Evolutionary conservation across 352 stramenopile species (phyloP).

Genomic region (Phytopythium kandeliae): DNA sequence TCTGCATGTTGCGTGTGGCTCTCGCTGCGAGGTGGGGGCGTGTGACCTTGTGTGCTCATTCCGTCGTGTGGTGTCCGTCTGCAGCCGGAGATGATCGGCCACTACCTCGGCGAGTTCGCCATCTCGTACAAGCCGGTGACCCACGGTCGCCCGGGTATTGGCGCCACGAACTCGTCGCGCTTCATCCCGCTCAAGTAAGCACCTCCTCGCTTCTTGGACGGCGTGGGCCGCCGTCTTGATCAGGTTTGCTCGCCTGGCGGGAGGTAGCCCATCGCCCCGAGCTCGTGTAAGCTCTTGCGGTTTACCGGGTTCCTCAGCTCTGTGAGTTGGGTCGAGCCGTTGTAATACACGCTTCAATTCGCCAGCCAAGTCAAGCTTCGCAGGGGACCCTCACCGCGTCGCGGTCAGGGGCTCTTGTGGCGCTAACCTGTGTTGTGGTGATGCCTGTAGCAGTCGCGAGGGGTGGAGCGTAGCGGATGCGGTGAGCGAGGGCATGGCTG

Average conservation of each 20-base stretch:
- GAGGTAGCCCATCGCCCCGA: constrained; percentile 9
- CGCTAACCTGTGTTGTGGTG: not conserved
- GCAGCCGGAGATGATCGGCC: constrained; percentile 98
- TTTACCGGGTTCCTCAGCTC: constrained; percentile 21
- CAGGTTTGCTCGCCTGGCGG: not conserved
- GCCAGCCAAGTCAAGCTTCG: constrained; percentile 4
- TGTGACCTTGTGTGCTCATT: constrained; percentile 16
- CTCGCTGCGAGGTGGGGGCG: constrained; percentile 7
- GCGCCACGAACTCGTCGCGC: constrained; percentile 94
- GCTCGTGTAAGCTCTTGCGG: constrained; percentile 16
- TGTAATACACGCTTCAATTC: constrained; percentile 78
- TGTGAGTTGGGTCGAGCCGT: constrained; percentile 53
- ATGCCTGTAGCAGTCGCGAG: not conserved
- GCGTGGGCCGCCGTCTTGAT: not conserved
- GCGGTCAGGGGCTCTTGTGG: not conserved
- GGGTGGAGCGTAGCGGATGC: not conserved
- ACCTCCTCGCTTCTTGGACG: not conserved
- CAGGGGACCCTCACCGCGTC: not conserved
- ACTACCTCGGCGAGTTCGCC: constrained; percentile 99
- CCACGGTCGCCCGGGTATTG: constrained; percentile 98
- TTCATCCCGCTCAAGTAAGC: constrained; percentile 99
- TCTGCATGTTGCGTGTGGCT: constrained; percentile 11
- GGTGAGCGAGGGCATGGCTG: not conserved
- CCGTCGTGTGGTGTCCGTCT: constrained; percentile 7
- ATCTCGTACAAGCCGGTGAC: constrained; percentile 98